Evolutionary conservation across 768 basidiomycete genomes (phyloP), one percentile per base, ranked within the genome.

Genomic region (Pleurotus sapidus): DNA sequence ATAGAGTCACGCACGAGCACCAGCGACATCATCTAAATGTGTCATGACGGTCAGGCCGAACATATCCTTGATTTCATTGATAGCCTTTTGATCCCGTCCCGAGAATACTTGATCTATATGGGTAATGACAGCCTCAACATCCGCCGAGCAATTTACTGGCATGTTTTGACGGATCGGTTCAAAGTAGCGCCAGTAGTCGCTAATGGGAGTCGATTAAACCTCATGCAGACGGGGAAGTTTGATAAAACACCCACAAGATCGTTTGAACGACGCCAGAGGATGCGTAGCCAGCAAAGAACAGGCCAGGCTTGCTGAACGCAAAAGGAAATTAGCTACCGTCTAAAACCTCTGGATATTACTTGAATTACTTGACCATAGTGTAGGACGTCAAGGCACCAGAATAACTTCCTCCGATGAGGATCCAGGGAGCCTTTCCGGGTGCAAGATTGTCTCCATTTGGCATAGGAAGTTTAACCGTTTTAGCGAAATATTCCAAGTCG

Each of bases 61-160:
- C 11, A 72, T 61, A 12, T 78, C 73, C 67, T 89, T 86, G 59
- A 90, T 68, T 18, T 61, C 63, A 56, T 83, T 68, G 37, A 88
- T 84, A 11, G 81, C 80, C 25, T 69, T 66, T 5, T 66, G 56
- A 59, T 84, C 72, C 1, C 74, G 73, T 3, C 71, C 71, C 0
- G 70, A 68, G 61, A 88, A 83, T 5, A 83, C 81, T 54, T 75
- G 50, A 64, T 90, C 89, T 39, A 90, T 70, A 61, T 87, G 78
- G 4, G 77, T 64, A 54, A 90, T 78, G 14, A 86, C 87, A 4
- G 78, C 79, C 66, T 87, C 72, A 27, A 89, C 78, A 63, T 91
- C 89, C 0, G 86, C 79, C 6, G 87, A 89, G 70, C 89, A 91
- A 67, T 91, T 91, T 60, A 64, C 49, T 2, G 88, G 84, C 86